Base-by-base conservation (phyloP, 305 asterid species). In the Fraxinus latifolia region DNA sequence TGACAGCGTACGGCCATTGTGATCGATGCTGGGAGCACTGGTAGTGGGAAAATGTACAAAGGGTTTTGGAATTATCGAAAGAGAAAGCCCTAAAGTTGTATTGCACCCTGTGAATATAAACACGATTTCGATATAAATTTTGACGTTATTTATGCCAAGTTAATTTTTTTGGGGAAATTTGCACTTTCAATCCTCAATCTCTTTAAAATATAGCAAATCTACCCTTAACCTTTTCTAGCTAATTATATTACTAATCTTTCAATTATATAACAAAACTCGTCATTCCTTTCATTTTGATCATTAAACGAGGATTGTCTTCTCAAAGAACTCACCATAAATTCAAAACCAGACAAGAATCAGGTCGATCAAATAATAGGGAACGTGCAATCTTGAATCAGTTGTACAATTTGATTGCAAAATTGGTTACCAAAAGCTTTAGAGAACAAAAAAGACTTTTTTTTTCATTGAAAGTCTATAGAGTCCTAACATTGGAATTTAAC, bases 1-100 rank as follows among this genome's bases (percentile, higher is more conserved):
- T 71, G 44, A 79, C 79, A 77, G 87, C 81, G 77, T 23, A 82
- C 17, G 72, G 87, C 89, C 88, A 85, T 85, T 37, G 80, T 70
- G 80, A 2, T 21, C 53, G 37, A 7, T 71, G 3, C 7, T 9
- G 74, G 74, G 19, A 67, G 37, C 39, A 68, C 75, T 31, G 75
- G 17, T 5, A 15, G 75, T 29, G 42, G 42, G 17, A 67, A 67
- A 11, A 27, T 9, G 33, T 21, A 7, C 14, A 4, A 1, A 27
- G 74, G 23, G 21, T 70, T 29, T 31, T 70, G 23, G 31, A 67
- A 67, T 62, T 25, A 33, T 67, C 17, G 1, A 62, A 3, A 4
- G 72, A 3, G 15, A 21, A 0, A 21, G 14, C 72, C 72, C 32
- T 53, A 53, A 53, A 23, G 3, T 25, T 23, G 72, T 62, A 15